Base-by-base conservation (phyloP, 164 flowering plant genomes). In the Cinnamomum chago region DNA sequence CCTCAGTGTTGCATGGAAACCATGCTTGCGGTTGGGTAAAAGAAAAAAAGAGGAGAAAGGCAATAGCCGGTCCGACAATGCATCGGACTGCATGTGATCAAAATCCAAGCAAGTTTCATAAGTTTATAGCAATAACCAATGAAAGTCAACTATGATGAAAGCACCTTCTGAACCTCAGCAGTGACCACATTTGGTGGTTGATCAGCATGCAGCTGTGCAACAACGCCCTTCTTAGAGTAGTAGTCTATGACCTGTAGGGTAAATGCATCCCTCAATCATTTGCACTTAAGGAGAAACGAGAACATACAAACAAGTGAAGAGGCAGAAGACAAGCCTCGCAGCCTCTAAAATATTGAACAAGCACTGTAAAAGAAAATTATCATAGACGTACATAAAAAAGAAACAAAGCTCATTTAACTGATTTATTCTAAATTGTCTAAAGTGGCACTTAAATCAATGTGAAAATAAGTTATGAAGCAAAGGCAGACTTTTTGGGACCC, bases 171-270 rank as follows among this genome's bases (percentile, higher is more conserved):
- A 69, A 94, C 90, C 87, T 91, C 97, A 23, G 82, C 68, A 12
- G 93, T 88, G 65, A 94, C 98, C 40, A 85, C 95, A 68, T 88
- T 78, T 2, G 95, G 97, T 70, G 94, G 87, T 78, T 94, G 92
- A 74, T 90, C 97, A 2, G 97, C 98, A 69, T 81, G 91, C 67
- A 94, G 84, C 30, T 86, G 58, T 5, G 93, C 91, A 75, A 92
- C 92, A 15, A 82, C 67, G 33, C 90, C 83, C 84, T 91, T 92
- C 87, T 90, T 89, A 28, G 78, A 79, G 58, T 94, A 94, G 77
- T 94, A 91, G 76, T 89, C 96, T 74, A 94, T 85, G 1, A 94
- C 98, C 98, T 92, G 88, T 73, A 86, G 60, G 17, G 17, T 55
- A 55, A 55, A 55, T 20, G 7, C 13, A 20, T 15, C 17, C 60